Percentiles rank a stretch among this genome's conserved stretches.
These are phyloP conservation scores for Graphilbum fragrans DNA, from an alignment of 2,329 filamentous ascomycete species.

Conservation along the genomic window DNA sequence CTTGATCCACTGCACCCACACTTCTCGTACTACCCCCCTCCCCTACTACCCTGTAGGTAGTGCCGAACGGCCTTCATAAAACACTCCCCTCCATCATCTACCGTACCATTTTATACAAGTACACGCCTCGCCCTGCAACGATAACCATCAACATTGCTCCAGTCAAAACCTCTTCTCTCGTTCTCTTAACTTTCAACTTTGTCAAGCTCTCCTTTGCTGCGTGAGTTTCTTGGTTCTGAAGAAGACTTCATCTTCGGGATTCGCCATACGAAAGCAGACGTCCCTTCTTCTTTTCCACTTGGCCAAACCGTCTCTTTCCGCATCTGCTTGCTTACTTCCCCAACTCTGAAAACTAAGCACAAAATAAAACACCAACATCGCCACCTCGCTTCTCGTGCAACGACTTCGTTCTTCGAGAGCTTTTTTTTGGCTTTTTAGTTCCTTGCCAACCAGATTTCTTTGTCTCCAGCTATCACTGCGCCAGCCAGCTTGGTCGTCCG, in stretches of 20 bases:
- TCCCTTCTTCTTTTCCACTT: too few species aligned
- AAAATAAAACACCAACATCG: too few species aligned
- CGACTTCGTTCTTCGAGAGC: too few species aligned
- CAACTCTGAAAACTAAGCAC: too few species aligned
- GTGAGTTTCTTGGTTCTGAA: conserved; percentile 2
- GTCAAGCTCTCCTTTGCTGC: conserved; percentile 5
- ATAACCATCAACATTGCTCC: conserved; percentile 16
- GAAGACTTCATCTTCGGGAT: neutral
- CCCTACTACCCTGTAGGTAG: conserved; percentile 19
- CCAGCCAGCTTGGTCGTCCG: too few species aligned
- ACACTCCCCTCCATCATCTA: conserved; percentile 35
- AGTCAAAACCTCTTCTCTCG: conserved; percentile 16
- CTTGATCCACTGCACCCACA: conserved; percentile 21
- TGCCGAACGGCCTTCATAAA: conserved; percentile 35
- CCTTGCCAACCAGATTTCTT: too few species aligned
- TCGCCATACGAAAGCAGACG: neutral
- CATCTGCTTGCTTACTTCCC: too few species aligned
- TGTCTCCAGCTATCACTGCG: too few species aligned
- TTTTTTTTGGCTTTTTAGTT: too few species aligned
- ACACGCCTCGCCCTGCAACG: conserved; percentile 31
- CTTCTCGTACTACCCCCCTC: conserved; percentile 12
- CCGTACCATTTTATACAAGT: conserved; percentile 37
- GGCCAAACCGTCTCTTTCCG: too few species aligned
- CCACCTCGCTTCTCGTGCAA: too few species aligned
- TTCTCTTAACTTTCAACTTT: conserved; percentile 14